Evolutionary conservation across 805 yeast genomes (phyloP), one percentile per base, ranked within the genome.

Genomic region (Candida dajiaensis): DNA sequence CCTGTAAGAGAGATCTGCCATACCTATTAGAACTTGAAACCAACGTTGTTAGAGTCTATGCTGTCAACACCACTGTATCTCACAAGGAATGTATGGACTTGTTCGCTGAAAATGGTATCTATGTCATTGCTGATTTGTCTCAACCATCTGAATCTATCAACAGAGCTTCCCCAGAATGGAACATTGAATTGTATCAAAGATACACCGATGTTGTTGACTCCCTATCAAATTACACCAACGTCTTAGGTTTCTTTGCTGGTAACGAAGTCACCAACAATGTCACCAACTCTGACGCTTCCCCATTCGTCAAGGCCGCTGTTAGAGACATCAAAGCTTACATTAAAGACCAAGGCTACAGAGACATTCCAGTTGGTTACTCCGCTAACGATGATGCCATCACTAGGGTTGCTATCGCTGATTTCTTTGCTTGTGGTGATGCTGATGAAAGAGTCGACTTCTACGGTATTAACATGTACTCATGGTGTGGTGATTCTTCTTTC

Each of bases 181-280:
- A 76, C 59, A 66, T 80, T 47, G 81, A 75, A 41, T 72, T 86
- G 47, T 83, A 76, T 67, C 64, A 78, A 48, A 77, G 95, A 64
- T 88, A 88, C 71, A 81, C 88, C 37, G 68, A 73, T 31, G 92
- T 86, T 42, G 79, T 89, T 47, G 95, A 88, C 66, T 71, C 74
- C 61, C 72, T 89, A 65, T 76, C 79, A 48, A 73, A 77, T 61
- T 88, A 86, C 70, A 67, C 81, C 42, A 88, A 88, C 66, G 81
- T 84, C 38, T 72, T 88, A 50, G 96, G 95, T 22, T 89, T 87
- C 76, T 87, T 88, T 65, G 96, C 96, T 43, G 96, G 96, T 63
- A 88, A 88, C 66, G 96, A 88, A 73, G 95, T 88, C 50, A 76
- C 86, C 57, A 87, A 87, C 65, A 82, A 83, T 62, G 63, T 62